A percentile compares a stretch with the other conserved stretches of the same genome.
Conservation (phyloP, 192 early-diverging fungal species). For the Umbelopsis ramanniana region DNA sequence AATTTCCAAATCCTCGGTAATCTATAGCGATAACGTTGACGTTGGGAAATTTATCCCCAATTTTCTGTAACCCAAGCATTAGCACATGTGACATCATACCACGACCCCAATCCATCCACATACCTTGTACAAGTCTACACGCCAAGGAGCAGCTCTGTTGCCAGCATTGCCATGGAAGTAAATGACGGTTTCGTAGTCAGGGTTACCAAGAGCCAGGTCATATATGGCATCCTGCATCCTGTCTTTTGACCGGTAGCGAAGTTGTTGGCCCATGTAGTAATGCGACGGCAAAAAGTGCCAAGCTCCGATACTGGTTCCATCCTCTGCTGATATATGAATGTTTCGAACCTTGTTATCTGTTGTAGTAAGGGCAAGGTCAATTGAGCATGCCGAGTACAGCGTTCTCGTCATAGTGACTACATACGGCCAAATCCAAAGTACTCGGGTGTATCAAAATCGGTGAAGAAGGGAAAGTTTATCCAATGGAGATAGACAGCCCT, state of each 20-base stretch:
- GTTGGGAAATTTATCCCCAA: slow-evolving; percentile 27
- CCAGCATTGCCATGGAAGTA: slow-evolving; percentile 51
- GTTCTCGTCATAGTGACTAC: neutral
- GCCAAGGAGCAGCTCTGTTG: slow-evolving; percentile 40
- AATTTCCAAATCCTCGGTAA: slow-evolving; percentile 49
- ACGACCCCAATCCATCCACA: neutral
- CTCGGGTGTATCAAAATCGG: slow-evolving; percentile 36
- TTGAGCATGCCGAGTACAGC: neutral
- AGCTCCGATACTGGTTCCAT: slow-evolving; percentile 40
- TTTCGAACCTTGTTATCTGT: slow-evolving; percentile 44
- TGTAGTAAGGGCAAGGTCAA: neutral
- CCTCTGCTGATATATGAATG: slow-evolving; percentile 30
- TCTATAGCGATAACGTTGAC: slow-evolving; percentile 41
- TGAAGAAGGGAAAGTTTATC: slow-evolving; percentile 32
- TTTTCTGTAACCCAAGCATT: slow-evolving; percentile 10
- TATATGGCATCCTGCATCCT: slow-evolving; percentile 11
- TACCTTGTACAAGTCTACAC: slow-evolving; percentile 42
- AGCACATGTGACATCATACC: neutral
- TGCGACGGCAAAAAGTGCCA: slow-evolving; percentile 43
- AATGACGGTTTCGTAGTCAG: slow-evolving; percentile 37
- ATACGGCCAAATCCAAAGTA: slow-evolving; percentile 45
- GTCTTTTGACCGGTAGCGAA: slow-evolving; percentile 16
- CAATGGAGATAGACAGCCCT: slow-evolving; percentile 42
- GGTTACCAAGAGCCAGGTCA: slow-evolving; percentile 31
- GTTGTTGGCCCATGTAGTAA: slow-evolving; percentile 26